phyloP scores from a whole-genome alignment of 495 filamentous ascomycete genomes.

The Aspergillus steynii region DNA sequence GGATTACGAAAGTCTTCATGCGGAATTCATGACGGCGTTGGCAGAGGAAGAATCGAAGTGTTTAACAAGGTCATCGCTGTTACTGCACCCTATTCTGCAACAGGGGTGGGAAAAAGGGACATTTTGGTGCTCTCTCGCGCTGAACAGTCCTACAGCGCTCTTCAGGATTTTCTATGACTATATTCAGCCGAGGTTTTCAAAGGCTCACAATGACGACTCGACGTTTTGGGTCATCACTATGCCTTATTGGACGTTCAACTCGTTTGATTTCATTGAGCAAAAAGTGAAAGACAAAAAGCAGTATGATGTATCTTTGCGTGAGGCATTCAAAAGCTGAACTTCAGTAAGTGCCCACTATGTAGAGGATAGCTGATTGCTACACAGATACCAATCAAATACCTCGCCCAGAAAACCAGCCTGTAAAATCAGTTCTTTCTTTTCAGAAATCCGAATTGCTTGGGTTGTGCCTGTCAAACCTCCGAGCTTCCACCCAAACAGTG shows the following conservation, averaged over 20 bases:
- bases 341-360: too few relatives aligned
- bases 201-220: slow-evolving; percentile 11
- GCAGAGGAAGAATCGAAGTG: slow-evolving; percentile 16
- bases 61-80: background rate
- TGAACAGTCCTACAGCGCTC: slow-evolving; percentile 20
- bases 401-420: too few relatives aligned
- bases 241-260: slow-evolving; percentile 23
- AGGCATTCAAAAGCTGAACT: slow-evolving; percentile 15
- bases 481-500: too few relatives aligned
- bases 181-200: slow-evolving; percentile 27
- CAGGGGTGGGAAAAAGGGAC: slow-evolving; percentile 21
- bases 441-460: too few relatives aligned
- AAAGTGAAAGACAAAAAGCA: slow-evolving; percentile 25
- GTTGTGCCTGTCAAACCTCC: too few relatives aligned
- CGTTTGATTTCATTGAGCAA: slow-evolving; percentile 11
- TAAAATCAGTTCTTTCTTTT: too few relatives aligned
- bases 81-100: slow-evolving; percentile 15
- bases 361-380: too few relatives aligned
- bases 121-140: slow-evolving; percentile 30
- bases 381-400: too few relatives aligned
- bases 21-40: slow-evolving; percentile 22
- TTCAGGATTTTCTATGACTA: slow-evolving; percentile 27
- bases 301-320: slow-evolving; percentile 18
- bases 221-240: slow-evolving; percentile 22
- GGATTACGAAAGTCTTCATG: slow-evolving; percentile 18